Base-by-base conservation (phyloP, 345 rosid genomes). In the Erodium maritimum region DNA sequence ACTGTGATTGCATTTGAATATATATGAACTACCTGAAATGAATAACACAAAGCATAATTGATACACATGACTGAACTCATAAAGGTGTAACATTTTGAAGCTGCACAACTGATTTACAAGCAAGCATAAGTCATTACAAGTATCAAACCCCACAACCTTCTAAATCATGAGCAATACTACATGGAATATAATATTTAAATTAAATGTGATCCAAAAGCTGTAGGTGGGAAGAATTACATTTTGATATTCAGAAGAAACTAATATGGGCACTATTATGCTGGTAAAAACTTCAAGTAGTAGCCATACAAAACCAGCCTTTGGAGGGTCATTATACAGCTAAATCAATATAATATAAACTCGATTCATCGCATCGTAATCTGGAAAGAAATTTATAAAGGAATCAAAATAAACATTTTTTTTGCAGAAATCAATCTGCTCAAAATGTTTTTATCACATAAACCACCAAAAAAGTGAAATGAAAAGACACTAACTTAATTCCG, bases 1-100 rank as follows among this genome's bases (percentile, higher is more conserved):
- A n/a, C n/a, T 53, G 61, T 14, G 79, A 60, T 71, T 63, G 78
- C 80, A 77, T 84, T 81, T 70, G 69, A 70, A 64, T 69, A 55
- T 53, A 65, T 22, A 55, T 33, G n/a, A 22, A 64, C 61, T 58
- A 54, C 60, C 72, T 60, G 62, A 19, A 42, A 25, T 37, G 16
- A 34, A 25, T 42, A 42, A 42, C 48, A 42, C 16, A 42, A 42
- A 42, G 48, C 14, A 42, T 14, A 42, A 10, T 12, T 42, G 17
- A 42, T 42, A 42, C 14, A 42, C 14, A 10, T 42, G 12, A 42
- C 17, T 3, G 12, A 42, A 42, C 48, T 42, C 12, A 42, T 42
- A 42, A n/a, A 42, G 16, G 48, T 42, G 48, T 42, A 0, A 14
- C 48, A 14, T 7, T 42, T 2, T 42, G 48, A 42, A 42, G 48